Conservation (phyloP, 2,329 filamentous ascomycete genomes). For the Aspergillus sergii region DNA sequence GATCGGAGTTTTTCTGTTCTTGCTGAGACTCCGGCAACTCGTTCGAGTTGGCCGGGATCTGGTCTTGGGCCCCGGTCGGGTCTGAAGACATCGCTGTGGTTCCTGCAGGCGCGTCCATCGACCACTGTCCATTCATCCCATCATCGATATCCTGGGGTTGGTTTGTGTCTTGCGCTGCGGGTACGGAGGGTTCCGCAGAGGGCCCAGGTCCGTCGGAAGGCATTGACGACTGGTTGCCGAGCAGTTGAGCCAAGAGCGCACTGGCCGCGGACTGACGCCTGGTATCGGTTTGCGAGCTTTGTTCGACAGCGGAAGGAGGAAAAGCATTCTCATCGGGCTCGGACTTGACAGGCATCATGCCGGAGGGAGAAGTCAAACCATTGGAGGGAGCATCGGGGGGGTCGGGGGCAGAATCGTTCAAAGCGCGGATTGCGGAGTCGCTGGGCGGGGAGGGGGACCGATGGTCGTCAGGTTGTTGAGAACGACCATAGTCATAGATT, state of each 20-base stretch:
- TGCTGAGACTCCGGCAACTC: slow-evolving; percentile 11
- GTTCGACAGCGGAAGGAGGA: slow-evolving; percentile 22
- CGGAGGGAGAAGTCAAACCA: slow-evolving; percentile 30
- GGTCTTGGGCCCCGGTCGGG: slow-evolving; percentile 15
- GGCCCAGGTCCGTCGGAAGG: slow-evolving; percentile 19
- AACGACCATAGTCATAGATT: slow-evolving; percentile 41
- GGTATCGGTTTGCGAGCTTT: slow-evolving; percentile 33
- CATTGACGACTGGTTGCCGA: slow-evolving; percentile 37
- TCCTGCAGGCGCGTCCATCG: slow-evolving; percentile 9
- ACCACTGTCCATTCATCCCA: slow-evolving; percentile 18
- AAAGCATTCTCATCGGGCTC: slow-evolving; percentile 30
- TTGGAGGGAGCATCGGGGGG: slow-evolving; percentile 27
- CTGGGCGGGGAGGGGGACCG: slow-evolving; percentile 32
- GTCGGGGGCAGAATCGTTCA: slow-evolving; percentile 40
- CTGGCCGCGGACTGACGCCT: slow-evolving; percentile 45
- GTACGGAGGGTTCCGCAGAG: slow-evolving; percentile 12
- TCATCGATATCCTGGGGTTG: slow-evolving; percentile 9
- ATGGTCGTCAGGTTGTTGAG: slow-evolving; percentile 24
- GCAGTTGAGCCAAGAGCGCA: slow-evolving; percentile 44
- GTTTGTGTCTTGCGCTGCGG: slow-evolving; percentile 7
- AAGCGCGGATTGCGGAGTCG: slow-evolving; percentile 42
- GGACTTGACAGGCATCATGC: slow-evolving; percentile 33
- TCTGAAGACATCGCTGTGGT: slow-evolving; percentile 12
- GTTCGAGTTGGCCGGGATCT: slow-evolving; percentile 7
- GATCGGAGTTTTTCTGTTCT: slow-evolving; percentile 16